Base-by-base conservation (phyloP, 202 grass and related monocot genomes). In the Zoysia matrella region DNA sequence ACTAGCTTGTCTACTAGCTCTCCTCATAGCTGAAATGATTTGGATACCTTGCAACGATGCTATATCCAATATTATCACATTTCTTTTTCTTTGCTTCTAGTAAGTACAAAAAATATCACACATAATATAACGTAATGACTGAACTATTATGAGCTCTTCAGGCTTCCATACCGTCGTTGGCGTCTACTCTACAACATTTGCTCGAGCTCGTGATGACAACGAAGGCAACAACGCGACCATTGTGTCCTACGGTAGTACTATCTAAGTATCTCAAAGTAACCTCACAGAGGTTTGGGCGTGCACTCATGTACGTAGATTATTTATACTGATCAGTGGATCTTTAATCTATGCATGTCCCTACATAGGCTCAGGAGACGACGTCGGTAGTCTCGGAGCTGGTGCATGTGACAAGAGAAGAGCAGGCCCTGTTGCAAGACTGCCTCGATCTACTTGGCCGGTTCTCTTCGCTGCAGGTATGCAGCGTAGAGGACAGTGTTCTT, bases 401-500 rank as follows among this genome's bases (percentile, higher is more conserved):
- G 2, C 80, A 5, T 11, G 83, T 90, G 14, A 82, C 78, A 16
- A 83, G 18, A 1, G 70, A 76, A 45, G 91, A 88, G 52, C 80
- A 53, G 4, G 67, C 18, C 39, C 9, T 86, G 64, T 47, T 94
- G 41, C 65, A 86, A 2, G 82, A 90, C 12, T 88, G 79, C 15
- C 73, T 83, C 6, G 71, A 86, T 47, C 62, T 88, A 70, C 88
- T 94, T 10, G 10, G 61, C 11, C 60, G 12, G 1, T 42, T 75
- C 22, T 80, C 85, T 54, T 69, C 85, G 4, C 65, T 93, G 3
- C 83, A 90, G 80, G 91, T 90, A 73, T 3, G 67, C 4, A 53
- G 6, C 6, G 30, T 36, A 36, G 30, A 36, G 30, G 30, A 36
- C 30, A 36, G 30, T 36, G 30, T 36, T 36, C 30, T 36, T 36